Evolutionary conservation across 2,329 filamentous ascomycete species (phyloP).

Genomic region (Raffaelea ambrosiae): DNA sequence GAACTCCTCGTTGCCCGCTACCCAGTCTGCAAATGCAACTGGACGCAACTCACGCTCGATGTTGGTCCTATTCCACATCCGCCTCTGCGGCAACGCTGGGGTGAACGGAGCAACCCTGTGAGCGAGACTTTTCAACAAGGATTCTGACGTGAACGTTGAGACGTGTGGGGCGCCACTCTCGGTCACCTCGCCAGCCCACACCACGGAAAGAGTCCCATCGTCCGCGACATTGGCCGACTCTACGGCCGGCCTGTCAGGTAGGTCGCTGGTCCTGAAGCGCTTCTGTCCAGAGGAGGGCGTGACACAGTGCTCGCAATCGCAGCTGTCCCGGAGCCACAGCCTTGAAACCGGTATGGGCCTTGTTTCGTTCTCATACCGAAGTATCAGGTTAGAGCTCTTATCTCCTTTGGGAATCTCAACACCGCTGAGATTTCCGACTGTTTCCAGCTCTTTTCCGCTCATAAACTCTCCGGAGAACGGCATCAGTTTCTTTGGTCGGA

Average conservation of each 20-base stretch:
- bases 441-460: too few species aligned
- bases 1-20: conserved; percentile 49
- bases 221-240: neutral
- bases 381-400: neutral
- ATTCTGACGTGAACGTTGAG: conserved; percentile 6
- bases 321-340: conserved; percentile 46
- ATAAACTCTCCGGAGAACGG: too few species aligned
- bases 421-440: too few species aligned
- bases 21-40: conserved; percentile 64
- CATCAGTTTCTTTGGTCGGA: too few species aligned
- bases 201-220: conserved; percentile 4
- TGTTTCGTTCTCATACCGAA: neutral
- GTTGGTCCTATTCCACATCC: conserved; percentile 30
- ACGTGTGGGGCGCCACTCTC: conserved; percentile 3
- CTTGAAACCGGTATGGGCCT: conserved; percentile 3
- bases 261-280: conserved; percentile 55
- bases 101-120: conserved; percentile 30
- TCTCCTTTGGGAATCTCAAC: too few species aligned
- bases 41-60: conserved; percentile 31
- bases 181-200: conserved; percentile 3
- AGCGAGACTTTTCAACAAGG: conserved; percentile 19
- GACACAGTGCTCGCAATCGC: conserved; percentile 46
- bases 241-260: conserved; percentile 31
- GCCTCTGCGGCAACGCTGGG: conserved; percentile 19
- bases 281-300: conserved; percentile 54